A percentile compares a stretch with the other conserved stretches of the same genome.
Conservation (phyloP, 2,329 filamentous ascomycete genomes). For the Teratosphaeria zuluensis region DNA sequence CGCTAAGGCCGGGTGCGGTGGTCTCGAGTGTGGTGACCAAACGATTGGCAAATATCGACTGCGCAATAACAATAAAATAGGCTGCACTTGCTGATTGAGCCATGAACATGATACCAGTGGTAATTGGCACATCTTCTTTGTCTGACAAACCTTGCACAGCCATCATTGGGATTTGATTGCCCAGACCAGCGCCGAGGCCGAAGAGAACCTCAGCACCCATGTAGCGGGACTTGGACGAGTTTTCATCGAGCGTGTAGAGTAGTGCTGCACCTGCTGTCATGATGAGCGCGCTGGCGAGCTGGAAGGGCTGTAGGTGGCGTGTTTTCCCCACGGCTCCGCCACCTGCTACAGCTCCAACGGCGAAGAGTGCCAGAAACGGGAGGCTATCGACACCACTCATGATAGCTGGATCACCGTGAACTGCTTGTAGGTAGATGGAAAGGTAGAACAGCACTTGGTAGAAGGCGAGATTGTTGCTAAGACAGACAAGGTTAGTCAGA, state of each 20-base stretch:
- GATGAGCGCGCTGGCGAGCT: slow-evolving; percentile 25
- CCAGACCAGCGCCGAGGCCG: slow-evolving; percentile 39
- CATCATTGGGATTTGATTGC: slow-evolving; percentile 42
- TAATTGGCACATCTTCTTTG: background rate
- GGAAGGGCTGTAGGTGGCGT: slow-evolving; percentile 11
- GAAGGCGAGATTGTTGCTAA: background rate
- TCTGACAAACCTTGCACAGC: slow-evolving; percentile 22
- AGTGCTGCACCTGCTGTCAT: slow-evolving; percentile 30
- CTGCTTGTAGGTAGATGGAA: slow-evolving; percentile 1
- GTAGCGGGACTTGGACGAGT: slow-evolving; percentile 15
- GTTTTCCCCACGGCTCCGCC: background rate
- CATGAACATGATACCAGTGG: background rate
- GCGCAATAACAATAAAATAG: background rate
- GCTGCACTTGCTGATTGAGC: background rate
- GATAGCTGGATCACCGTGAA: background rate
- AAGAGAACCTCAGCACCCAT: slow-evolving; percentile 35
- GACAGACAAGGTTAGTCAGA: background rate
- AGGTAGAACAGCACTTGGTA: slow-evolving; percentile 6
- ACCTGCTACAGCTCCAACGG: background rate
- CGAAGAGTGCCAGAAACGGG: slow-evolving; percentile 1
- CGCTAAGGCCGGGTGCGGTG: background rate
- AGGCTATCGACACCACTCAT: slow-evolving; percentile 5
- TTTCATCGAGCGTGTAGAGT: slow-evolving; percentile 33
- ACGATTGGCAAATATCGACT: background rate
- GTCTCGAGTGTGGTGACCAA: background rate